These are phyloP conservation scores for Magnolia changhungtana DNA, from an alignment of 164 flowering plant species.

Conservation along the genomic window DNA sequence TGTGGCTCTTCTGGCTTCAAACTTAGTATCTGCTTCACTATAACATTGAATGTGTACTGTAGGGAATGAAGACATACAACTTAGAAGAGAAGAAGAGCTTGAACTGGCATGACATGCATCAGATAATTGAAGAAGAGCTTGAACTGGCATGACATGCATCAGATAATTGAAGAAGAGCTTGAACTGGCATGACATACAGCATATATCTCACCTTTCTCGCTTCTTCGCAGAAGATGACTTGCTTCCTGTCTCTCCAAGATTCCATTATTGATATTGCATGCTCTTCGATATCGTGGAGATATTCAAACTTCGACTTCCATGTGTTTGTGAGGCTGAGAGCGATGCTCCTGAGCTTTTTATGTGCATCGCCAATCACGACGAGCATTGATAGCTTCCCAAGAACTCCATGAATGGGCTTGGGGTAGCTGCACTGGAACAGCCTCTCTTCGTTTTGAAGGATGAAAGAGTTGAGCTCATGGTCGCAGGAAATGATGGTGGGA, in stretches of 20 bases:
- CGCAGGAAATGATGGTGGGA: conserved; percentile 76
- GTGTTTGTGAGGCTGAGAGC: conserved; percentile 36
- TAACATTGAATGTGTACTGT: conserved; percentile 63
- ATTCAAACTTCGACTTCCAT: conserved; percentile 29
- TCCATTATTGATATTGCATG: conserved; percentile 36
- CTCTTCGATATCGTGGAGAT: conserved; percentile 41
- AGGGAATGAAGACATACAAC: not conserved
- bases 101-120: not conserved
- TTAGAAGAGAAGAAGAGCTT: not conserved
- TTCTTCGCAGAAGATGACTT: conserved; percentile 46
- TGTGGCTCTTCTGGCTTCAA: conserved; percentile 56
- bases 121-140: not conserved
- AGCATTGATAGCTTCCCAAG: conserved; percentile 62
- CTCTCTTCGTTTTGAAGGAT: conserved; percentile 77
- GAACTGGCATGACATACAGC: not conserved
- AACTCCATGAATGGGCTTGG: conserved; percentile 64
- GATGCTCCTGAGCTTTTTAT: conserved; percentile 49
- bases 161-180: not conserved
- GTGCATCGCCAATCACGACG: conserved; percentile 53
- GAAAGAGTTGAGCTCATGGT: conserved; percentile 61
- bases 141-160: not conserved
- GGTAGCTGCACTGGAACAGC: conserved; percentile 63
- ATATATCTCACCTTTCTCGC: conserved; percentile 41
- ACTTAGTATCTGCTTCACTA: conserved; percentile 55
- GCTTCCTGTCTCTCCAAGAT: conserved; percentile 40